These are phyloP conservation scores for Lactarius akahatsu DNA, from an alignment of 768 basidiomycete species.

Conservation along the genomic window DNA sequence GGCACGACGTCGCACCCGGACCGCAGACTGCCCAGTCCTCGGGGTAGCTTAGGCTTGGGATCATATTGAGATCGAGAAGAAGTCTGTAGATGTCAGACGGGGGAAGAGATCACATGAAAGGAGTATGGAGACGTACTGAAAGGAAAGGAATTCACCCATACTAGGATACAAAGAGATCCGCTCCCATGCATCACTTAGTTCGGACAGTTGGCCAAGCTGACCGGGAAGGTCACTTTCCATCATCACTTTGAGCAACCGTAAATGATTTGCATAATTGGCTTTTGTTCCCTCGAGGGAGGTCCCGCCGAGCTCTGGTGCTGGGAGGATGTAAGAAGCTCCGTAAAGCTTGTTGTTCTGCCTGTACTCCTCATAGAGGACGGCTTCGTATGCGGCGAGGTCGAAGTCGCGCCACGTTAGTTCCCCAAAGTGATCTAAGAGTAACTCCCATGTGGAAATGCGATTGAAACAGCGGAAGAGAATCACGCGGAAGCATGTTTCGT, in stretches of 20 bases:
- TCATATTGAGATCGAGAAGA: constrained; percentile 41
- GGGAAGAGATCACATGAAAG: not conserved
- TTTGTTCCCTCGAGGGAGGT: constrained; percentile 30
- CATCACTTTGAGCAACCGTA: constrained; percentile 47
- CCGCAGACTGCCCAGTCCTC: constrained; percentile 67
- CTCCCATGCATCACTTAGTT: constrained; percentile 64
- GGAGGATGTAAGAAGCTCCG: constrained; percentile 69
- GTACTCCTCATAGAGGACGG: constrained; percentile 48
- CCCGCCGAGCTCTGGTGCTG: constrained; percentile 56
- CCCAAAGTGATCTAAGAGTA: constrained; percentile 51
- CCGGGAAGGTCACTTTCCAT: constrained; percentile 55
- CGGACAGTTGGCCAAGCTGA: constrained; percentile 49
- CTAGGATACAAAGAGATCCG: constrained; percentile 56
- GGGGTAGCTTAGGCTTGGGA: constrained; percentile 52
- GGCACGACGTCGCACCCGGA: constrained; percentile 62
- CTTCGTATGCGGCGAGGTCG: constrained; percentile 50
- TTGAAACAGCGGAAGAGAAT: constrained; percentile 71
- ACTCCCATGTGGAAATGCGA: constrained; percentile 69
- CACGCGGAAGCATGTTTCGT: constrained; percentile 71
- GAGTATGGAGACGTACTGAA: constrained; percentile 44
- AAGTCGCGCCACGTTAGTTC: constrained; percentile 62
- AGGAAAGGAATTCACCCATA: constrained; percentile 73
- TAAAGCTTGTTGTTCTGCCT: constrained; percentile 51
- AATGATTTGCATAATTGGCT: constrained; percentile 55
- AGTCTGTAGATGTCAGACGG: constrained; percentile 32